Percentiles rank a stretch among this genome's conserved stretches.
phyloP scores from a whole-genome alignment of 345 rosid species.

The Adansonia digitata region DNA sequence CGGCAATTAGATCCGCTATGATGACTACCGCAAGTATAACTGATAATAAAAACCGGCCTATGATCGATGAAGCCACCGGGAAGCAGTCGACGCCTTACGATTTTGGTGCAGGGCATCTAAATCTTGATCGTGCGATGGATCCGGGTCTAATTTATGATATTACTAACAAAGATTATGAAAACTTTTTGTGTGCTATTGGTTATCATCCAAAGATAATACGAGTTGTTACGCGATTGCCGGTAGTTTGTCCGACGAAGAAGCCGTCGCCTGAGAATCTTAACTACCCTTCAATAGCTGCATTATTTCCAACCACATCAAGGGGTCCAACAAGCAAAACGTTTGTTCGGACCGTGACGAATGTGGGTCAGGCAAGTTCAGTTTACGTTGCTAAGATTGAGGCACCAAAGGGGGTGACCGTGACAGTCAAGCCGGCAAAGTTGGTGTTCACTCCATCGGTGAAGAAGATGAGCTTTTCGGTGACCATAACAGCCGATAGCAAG shows the following conservation, averaged over 20 bases:
- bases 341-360: slow-evolving; percentile 65
- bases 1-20: slow-evolving; percentile 72
- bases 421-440: slow-evolving; percentile 51
- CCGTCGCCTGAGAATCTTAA: slow-evolving; percentile 64
- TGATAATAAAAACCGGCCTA: slow-evolving; percentile 38
- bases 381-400: slow-evolving; percentile 46
- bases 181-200: slow-evolving; percentile 60
- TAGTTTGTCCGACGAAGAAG: slow-evolving; percentile 47
- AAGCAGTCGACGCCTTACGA: slow-evolving; percentile 58
- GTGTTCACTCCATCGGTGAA: slow-evolving; percentile 41
- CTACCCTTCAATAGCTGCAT: slow-evolving; percentile 71
- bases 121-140: slow-evolving; percentile 69
- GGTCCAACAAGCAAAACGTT: slow-evolving; percentile 38
- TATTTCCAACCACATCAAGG: slow-evolving; percentile 38
- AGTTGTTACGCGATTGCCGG: slow-evolving; percentile 58
- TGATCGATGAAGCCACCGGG: slow-evolving; percentile 75
- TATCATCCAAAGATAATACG: slow-evolving; percentile 58
- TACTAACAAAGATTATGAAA: slow-evolving; percentile 52
- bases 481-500: slow-evolving; percentile 44
- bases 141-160: slow-evolving; percentile 78
- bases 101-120: slow-evolving; percentile 64
- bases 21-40: slow-evolving; percentile 65
- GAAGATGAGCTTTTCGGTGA: slow-evolving; percentile 56
- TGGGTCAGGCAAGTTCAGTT: slow-evolving; percentile 41
- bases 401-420: slow-evolving; percentile 58